A percentile compares a stretch with the other conserved stretches of the same genome.
Evolutionary conservation across 805 yeast species (phyloP).

Genomic region (Barnettozyma pratensis): DNA sequence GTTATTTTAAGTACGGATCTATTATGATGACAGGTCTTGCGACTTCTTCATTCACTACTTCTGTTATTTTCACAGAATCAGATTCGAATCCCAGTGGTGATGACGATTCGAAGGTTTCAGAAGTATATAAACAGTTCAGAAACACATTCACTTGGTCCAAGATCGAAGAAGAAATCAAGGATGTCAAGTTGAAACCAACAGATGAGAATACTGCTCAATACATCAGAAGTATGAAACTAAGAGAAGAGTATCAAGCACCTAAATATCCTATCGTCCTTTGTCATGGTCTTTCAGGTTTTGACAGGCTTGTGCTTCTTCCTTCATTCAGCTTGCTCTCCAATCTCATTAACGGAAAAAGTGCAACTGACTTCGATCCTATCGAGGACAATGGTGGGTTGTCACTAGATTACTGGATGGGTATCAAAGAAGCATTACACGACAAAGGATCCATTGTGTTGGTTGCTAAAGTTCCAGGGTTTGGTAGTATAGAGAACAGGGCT

Average conservation of each 20-base stretch:
- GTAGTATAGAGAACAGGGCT: conserved; percentile 68
- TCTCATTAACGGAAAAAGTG: conserved; percentile 11
- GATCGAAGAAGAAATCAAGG: conserved; percentile 4
- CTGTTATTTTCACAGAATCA: conserved; percentile 9
- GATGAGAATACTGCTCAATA: conserved; percentile 5
- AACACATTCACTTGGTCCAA: conserved; percentile 11
- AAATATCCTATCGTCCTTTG: conserved; percentile 73
- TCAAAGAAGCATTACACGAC: conserved; percentile 51
- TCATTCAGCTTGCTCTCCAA: conserved; percentile 29
- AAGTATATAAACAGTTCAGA: conserved; percentile 6
- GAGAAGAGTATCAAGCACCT: conserved; percentile 49
- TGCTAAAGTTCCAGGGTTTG: conserved; percentile 81
- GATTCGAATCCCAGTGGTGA: conserved; percentile 9
- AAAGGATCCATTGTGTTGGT: conserved; percentile 66
- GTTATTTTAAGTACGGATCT: conserved; percentile 6
- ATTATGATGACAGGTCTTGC: conserved; percentile 9
- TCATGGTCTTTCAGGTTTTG: conserved; percentile 87
- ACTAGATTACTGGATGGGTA: conserved; percentile 80
- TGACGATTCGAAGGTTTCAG: conserved; percentile 8
- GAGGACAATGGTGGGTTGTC: conserved; percentile 32
- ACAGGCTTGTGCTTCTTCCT: conserved; percentile 43
- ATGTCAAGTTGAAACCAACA: conserved; percentile 2
- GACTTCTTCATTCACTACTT: conserved; percentile 4
- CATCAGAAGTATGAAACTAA: conserved; percentile 16
- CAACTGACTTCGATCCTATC: conserved; percentile 13